These are phyloP conservation scores for Echinochloa phyllopogon DNA, from an alignment of 176 grass and related monocot genomes.

Conservation along the genomic window DNA sequence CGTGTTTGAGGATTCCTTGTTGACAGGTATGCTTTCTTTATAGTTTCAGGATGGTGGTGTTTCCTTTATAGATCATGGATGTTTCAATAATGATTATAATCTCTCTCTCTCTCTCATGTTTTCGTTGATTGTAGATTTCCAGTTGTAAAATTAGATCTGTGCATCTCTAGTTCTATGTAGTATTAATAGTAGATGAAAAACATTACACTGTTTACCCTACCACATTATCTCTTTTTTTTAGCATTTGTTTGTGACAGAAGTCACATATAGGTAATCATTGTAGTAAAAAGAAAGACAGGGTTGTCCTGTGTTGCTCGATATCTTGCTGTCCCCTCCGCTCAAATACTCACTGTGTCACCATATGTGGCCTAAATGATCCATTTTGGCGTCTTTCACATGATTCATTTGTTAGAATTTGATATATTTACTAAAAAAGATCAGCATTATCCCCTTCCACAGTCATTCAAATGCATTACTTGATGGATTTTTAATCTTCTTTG, in stretches of 20 bases:
- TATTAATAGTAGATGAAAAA: constrained; percentile 8
- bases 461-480: constrained; percentile 27
- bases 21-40: constrained; percentile 70
- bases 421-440: not conserved
- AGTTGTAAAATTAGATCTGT: constrained; percentile 10
- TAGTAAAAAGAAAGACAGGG: not conserved
- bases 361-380: constrained; percentile 22
- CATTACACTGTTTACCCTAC: constrained; percentile 11
- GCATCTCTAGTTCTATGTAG: constrained; percentile 13
- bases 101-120: constrained; percentile 2
- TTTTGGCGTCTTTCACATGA: constrained; percentile 7
- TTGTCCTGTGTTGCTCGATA: not conserved
- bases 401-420: constrained; percentile 11
- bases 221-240: not conserved
- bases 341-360: not conserved
- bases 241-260: constrained; percentile 12
- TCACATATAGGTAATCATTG: not conserved
- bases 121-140: not conserved
- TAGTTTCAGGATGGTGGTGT: constrained; percentile 28
- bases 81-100: not conserved
- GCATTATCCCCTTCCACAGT: not conserved
- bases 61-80: not conserved
- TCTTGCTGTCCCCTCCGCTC: not conserved
- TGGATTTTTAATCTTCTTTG: constrained; percentile 22
- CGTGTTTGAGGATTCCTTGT: constrained; percentile 93